phyloP scores from a whole-genome alignment of 495 filamentous ascomycete species.

The Talaromyces thailandensis region DNA sequence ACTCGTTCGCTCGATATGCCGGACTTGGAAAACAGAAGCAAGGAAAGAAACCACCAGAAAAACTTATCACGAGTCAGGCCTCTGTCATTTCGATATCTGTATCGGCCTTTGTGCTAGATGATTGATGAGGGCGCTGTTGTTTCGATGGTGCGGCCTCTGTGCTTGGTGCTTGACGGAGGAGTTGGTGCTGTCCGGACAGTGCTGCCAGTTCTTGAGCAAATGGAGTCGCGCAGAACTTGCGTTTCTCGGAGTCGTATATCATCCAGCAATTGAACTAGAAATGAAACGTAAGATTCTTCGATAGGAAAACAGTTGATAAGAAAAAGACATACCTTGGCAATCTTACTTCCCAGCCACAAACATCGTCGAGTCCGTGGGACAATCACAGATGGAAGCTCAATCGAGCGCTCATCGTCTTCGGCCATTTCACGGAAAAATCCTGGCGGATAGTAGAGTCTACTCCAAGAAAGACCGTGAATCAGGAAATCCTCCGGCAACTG shows the following conservation, averaged over 20 bases:
- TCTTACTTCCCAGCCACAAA: slow-evolving; percentile 56
- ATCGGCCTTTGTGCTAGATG: neutral
- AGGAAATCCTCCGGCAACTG: slow-evolving; percentile 80
- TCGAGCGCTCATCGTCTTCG: slow-evolving; percentile 68
- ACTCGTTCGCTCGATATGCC: neutral
- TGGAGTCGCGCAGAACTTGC: slow-evolving; percentile 21
- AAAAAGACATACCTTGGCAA: slow-evolving; percentile 41
- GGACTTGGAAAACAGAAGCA: neutral
- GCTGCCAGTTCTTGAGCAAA: slow-evolving; percentile 17
- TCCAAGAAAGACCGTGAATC: slow-evolving; percentile 69
- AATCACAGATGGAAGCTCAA: slow-evolving; percentile 58
- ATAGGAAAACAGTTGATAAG: neutral
- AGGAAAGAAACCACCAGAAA: neutral
- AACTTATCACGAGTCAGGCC: neutral
- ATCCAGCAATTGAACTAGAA: slow-evolving; percentile 35
- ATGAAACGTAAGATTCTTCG: slow-evolving; percentile 6
- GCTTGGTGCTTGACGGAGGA: neutral
- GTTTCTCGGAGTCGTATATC: slow-evolving; percentile 17
- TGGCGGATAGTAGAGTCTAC: slow-evolving; percentile 55
- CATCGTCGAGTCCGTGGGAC: slow-evolving; percentile 63
- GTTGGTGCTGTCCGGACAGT: neutral
- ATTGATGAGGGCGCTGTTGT: neutral
- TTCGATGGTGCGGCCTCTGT: neutral
- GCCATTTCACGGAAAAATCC: slow-evolving; percentile 61
- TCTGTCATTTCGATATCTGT: neutral